Evolutionary conservation across 768 basidiomycete genomes (phyloP), one percentile per base, ranked within the genome.

Genomic region (Leucosporidium creatinivorum): DNA sequence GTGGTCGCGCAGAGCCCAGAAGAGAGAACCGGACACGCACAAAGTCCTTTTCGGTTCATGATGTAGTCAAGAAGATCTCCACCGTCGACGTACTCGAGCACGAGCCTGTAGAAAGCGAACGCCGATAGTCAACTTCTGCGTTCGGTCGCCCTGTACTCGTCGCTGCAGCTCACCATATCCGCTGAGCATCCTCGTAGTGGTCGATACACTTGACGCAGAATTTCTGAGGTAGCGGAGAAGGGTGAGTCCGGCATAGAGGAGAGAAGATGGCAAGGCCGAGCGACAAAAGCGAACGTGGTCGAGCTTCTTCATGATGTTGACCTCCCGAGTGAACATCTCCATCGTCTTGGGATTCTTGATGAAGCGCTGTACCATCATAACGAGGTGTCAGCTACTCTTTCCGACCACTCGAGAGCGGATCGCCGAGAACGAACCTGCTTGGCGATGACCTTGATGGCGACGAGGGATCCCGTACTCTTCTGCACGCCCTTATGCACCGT

Each of bases 361-460:
- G 48, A 73, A 69, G 58, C 72, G 44, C 50, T 62, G 50, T 39
- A 21, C 1, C 10, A 6, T 1, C 15, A 15, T 2, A 44, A 3
- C 18, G 9, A 8, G 18, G 7, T 2, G 36, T 58, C 39, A 58
- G 57, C 57, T 58, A 23, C 15, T 28, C 18, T 8, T 28, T 5
- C 31, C 26, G 26, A 18, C 18, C 19, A 28, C 18, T 17, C 15
- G 56, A 25, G 23, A n/a, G 8, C 2, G 33, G 7, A 36, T 28
- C 19, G 58, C 18, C 6, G 13, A 44, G 28, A 28, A 52, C 61
- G 3, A n/a, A 69, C 36, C 74, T 68, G 65, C 59, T 70, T 69
- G 47, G 65, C 56, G 67, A 93, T 91, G 81, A 91, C 87, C 81
- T 98, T 98, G 77, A 93, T 85, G 0, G 94, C 94, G 69, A 84